These are phyloP conservation scores for Trichosporon sp. DNA, from an alignment of 1,284 basidiomycete species.

Conservation along the genomic window DNA sequence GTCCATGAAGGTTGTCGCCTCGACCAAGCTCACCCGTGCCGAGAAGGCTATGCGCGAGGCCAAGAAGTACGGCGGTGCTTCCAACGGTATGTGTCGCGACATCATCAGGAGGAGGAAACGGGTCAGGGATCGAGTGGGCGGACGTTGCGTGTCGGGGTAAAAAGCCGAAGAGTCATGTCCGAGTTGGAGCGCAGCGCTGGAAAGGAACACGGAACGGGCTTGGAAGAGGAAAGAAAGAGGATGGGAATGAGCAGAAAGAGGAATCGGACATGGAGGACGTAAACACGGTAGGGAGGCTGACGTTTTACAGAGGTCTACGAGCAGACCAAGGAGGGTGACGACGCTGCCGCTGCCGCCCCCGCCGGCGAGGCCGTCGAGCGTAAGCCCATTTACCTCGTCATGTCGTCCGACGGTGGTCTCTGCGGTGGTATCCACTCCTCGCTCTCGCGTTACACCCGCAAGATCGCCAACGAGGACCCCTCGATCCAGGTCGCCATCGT, in stretches of 20 bases:
- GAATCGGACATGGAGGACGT: neutral
- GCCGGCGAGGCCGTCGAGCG: constrained; percentile 57
- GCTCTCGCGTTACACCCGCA: constrained; percentile 84
- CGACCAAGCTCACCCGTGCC: constrained; percentile 93
- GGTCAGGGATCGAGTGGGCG: neutral
- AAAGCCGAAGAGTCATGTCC: neutral
- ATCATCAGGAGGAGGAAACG: neutral
- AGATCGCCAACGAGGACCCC: constrained; percentile 62
- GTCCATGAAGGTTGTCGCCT: constrained; percentile 99
- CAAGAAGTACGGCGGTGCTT: constrained; percentile 92
- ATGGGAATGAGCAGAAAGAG: neutral
- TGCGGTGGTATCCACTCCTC: constrained; percentile 99
- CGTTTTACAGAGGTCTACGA: constrained; percentile 71
- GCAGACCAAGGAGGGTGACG: constrained; percentile 60
- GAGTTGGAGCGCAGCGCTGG: neutral
- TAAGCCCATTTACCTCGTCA: constrained; percentile 84
- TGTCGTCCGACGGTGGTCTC: constrained; percentile 98
- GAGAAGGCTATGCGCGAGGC: constrained; percentile 92
- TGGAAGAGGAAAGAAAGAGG: neutral
- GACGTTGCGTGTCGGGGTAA: neutral
- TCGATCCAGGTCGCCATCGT: constrained; percentile 77
- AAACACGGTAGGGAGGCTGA: neutral
- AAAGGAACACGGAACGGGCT: neutral
- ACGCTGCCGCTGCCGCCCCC: constrained; percentile 56
- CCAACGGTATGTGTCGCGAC: constrained; percentile 70